A percentile compares a stretch with the other conserved stretches of the same genome.
Evolutionary conservation across 768 basidiomycete species (phyloP).

Genomic region (Mycena galopus): DNA sequence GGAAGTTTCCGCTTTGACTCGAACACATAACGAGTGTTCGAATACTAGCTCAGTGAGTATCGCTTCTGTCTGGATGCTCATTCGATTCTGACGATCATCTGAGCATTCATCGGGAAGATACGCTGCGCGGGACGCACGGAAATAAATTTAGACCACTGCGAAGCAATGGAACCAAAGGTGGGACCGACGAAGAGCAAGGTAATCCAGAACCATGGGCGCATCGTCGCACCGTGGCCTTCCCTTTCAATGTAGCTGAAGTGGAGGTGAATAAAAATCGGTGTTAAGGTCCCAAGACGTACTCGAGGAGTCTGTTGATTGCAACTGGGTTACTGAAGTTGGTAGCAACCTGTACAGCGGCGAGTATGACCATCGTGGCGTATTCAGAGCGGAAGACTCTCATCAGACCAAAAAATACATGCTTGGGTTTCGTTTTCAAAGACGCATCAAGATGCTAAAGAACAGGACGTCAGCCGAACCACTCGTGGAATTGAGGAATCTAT

Average conservation of each 20-base stretch:
- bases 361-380: slow-evolving; percentile 44
- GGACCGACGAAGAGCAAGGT: slow-evolving; percentile 63
- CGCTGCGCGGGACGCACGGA: slow-evolving; percentile 7
- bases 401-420: slow-evolving; percentile 64
- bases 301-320: slow-evolving; percentile 58
- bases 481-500: not conserved
- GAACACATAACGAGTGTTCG: slow-evolving; percentile 68
- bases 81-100: slow-evolving; percentile 52
- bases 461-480: not conserved
- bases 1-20: slow-evolving; percentile 63
- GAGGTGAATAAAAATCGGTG: not conserved
- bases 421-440: slow-evolving; percentile 51
- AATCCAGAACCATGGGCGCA: slow-evolving; percentile 82
- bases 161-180: slow-evolving; percentile 55
- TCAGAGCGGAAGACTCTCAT: slow-evolving; percentile 54
- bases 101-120: not conserved
- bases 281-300: slow-evolving; percentile 40
- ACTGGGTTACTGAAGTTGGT: slow-evolving; percentile 52
- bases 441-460: slow-evolving; percentile 45
- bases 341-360: slow-evolving; percentile 45
- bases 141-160: slow-evolving; percentile 68
- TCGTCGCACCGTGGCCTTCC: slow-evolving; percentile 57
- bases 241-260: slow-evolving; percentile 69
- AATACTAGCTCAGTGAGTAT: slow-evolving; percentile 57
- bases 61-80: slow-evolving; percentile 62